Evolutionary conservation across 129 eudicot genomes (phyloP), one percentile per base, ranked within the genome.

Genomic region (Tanacetum coccineum): DNA sequence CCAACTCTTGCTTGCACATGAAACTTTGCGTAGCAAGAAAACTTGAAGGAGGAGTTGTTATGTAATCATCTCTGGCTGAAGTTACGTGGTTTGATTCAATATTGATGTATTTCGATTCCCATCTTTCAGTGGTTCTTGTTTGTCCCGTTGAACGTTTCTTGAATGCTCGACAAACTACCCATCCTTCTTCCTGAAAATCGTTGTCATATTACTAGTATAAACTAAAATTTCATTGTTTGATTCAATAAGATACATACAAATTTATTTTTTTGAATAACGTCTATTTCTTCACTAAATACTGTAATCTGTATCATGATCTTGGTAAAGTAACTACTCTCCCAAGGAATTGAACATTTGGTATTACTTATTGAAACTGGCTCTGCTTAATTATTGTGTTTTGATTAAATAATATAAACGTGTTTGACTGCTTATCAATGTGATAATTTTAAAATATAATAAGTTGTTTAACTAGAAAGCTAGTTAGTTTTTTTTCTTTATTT

Each of bases 91-190:
- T 83, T 25, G 87, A 72, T 80, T 92, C 91, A 11, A 88, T 86
- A n/a, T 78, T 76, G 36, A 79, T 76, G 69, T 73, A 78, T 71
- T 80, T 70, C 3, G 95, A 65, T 71, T 87, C 95, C 95, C 95
- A 83, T 61, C 68, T 70, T 62, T 73, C 76, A 2, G 51, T 70
- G 68, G 56, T 79, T 75, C 81, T 88, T 30, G 85, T 65, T 80
- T 85, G 96, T 26, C 72, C 83, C 0, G 82, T 77, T 17, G 83
- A 45, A 53, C 90, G 84, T 61, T 92, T 92, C 87, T 81, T 92
- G 83, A 92, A 92, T 76, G 96, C 98, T 66, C 96, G 85, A 65
- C 98, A 92, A 36, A 92, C 98, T 30, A 92, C 98, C 98, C 98
- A 92, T 39, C 98, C 98, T 79, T 89, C 96, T 79, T 88, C 96